Percentiles rank a stretch among this genome's conserved stretches.
phyloP scores from a whole-genome alignment of 805 yeast species.

The Yamadazyma ubonensis region DNA sequence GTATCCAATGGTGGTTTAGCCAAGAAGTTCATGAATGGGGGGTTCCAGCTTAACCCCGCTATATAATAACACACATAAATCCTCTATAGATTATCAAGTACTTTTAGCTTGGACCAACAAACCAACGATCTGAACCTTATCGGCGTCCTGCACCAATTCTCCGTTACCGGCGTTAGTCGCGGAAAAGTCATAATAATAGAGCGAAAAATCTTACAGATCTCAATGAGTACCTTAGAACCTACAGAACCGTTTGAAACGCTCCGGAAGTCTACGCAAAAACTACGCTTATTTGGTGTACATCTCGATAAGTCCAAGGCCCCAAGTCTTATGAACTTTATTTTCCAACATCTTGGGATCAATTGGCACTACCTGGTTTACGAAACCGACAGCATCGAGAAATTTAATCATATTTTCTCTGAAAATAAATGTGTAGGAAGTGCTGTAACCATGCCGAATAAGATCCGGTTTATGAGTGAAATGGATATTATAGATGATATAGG shows the following conservation, averaged over 20 bases:
- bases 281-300: conserved; percentile 23
- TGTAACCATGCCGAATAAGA: conserved; percentile 34
- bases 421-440: conserved; percentile 26
- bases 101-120: too few species aligned
- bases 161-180: too few species aligned
- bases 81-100: too few species aligned
- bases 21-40: too few species aligned
- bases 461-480: conserved; percentile 24
- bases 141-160: too few species aligned
- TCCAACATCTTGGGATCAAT: conserved; percentile 20
- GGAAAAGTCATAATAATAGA: too few species aligned
- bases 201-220: neutral
- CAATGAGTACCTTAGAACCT: neutral
- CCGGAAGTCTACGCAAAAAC: conserved; percentile 4
- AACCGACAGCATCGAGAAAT: conserved; percentile 20
- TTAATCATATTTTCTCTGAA: conserved; percentile 15
- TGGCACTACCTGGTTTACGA: conserved; percentile 26
- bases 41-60: too few species aligned
- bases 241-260: conserved; percentile 8
- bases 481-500: conserved; percentile 28
- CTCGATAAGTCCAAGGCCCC: conserved; percentile 29
- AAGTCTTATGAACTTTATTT: conserved; percentile 24
- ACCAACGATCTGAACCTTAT: too few species aligned
- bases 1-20: too few species aligned
- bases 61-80: too few species aligned